These are phyloP conservation scores for Colletotrichum sp. DNA, from an alignment of 2,329 filamentous ascomycete genomes.

Conservation along the genomic window DNA sequence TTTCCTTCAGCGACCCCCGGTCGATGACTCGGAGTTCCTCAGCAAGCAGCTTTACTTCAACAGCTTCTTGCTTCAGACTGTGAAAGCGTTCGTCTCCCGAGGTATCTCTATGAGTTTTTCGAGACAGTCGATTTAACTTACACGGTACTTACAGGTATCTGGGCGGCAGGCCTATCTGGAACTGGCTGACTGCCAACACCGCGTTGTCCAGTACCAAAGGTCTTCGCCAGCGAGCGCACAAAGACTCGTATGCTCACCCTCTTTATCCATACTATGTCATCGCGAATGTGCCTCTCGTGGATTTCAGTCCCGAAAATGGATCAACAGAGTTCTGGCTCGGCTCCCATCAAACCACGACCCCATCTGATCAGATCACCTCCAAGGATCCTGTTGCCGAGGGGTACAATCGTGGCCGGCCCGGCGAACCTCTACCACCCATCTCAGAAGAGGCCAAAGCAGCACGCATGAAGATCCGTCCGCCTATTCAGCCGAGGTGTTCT, in stretches of 20 bases:
- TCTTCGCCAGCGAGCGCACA: neutral
- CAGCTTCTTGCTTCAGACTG: neutral
- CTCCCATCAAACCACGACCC: constrained; percentile 42
- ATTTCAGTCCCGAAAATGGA: constrained; percentile 56
- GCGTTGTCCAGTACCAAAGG: neutral
- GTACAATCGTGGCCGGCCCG: neutral
- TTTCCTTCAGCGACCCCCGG: neutral
- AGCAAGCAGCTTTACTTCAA: neutral
- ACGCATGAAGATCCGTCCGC: constrained; percentile 42
- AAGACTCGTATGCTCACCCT: neutral
- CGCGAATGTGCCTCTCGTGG: constrained; percentile 47
- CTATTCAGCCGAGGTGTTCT: constrained; percentile 53
- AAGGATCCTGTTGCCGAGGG: neutral
- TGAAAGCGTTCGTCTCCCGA: neutral
- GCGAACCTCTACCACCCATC: neutral
- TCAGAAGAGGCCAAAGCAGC: constrained; percentile 40
- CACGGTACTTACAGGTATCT: neutral
- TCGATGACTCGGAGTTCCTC: neutral
- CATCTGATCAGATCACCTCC: constrained; percentile 45
- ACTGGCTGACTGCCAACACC: neutral
- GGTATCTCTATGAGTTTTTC: neutral
- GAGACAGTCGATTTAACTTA: neutral
- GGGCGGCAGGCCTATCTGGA: neutral
- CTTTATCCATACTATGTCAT: neutral
- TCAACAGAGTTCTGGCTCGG: constrained; percentile 65